A percentile compares a stretch with the other conserved stretches of the same genome.
Conservation (phyloP, 306 rosid species). For the Cicer bijugum region DNA sequence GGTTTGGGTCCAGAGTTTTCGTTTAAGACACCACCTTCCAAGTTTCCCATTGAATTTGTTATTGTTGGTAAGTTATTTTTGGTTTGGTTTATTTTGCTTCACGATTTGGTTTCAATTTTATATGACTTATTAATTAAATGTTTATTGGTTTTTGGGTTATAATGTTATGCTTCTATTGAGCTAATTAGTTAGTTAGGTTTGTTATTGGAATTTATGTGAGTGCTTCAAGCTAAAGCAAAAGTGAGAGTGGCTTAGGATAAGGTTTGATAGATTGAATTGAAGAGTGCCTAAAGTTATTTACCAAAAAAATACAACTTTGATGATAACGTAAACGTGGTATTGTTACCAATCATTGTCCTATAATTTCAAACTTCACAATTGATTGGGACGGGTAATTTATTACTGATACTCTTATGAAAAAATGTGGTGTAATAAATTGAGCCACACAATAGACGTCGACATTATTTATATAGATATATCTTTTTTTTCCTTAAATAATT, state of each 20-base stretch:
- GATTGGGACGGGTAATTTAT: too few species aligned
- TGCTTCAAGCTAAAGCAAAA: constrained; percentile 39
- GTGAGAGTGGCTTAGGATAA: not conserved
- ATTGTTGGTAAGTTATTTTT: constrained; percentile 59
- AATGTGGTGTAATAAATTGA: too few species aligned
- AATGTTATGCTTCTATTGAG: not conserved
- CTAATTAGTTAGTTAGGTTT: not conserved
- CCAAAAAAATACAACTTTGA: not conserved
- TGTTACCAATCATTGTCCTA: not conserved
- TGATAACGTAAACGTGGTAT: not conserved
- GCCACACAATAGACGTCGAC: too few species aligned
- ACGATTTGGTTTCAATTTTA: not conserved
- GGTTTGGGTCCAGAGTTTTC: constrained; percentile 62
- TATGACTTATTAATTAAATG: not conserved
- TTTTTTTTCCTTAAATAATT: too few species aligned
- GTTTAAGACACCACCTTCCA: constrained; percentile 64
- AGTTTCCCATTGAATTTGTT: constrained; percentile 67
- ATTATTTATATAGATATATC: too few species aligned
- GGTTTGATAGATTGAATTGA: not conserved
- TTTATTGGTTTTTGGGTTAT: not conserved
- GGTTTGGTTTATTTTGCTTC: constrained; percentile 6
- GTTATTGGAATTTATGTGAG: not conserved
- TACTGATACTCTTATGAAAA: too few species aligned
- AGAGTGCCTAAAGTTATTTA: not conserved
- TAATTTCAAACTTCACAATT: not conserved